Base-by-base conservation (phyloP, 768 basidiomycete species). In the Boletus reticulatus region DNA sequence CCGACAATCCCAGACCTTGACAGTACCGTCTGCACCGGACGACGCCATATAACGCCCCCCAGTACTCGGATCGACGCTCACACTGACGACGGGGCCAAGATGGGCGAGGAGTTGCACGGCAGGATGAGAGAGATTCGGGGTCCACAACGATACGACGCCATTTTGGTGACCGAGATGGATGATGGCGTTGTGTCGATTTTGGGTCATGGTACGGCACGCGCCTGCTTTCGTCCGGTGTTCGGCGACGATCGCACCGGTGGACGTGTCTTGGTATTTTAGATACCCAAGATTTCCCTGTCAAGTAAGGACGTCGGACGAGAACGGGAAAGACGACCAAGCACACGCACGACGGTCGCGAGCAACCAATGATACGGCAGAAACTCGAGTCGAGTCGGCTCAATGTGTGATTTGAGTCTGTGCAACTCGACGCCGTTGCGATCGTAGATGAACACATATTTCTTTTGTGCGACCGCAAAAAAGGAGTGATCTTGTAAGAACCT, bases 291-390 rank as follows among this genome's bases (percentile, higher is more conserved):
- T 90, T 8, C 94, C 92, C 92, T 85, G 56, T 42, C 13, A 36
- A 36, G 9, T 13, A 56, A 24, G 34, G 52, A 39, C 12, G 29
- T 48, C 19, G 38, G 29, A 29, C 9, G 29, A 29, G 29, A 29
- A 37, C 16, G 36, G 13, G 36, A 27, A 29, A 31, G 16, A 32
- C 17, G 27, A 52, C 51, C 12, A 37, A 37, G 46, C 52, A 13
- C 29, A 78, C 89, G 53, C 67, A 94, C 93, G 16, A 94, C 79
- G 57, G 84, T 87, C 12, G 84, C 92, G 4, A 99, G 81, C 11
- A 99, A 78, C 88, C 92, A 99, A 68, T 99, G 97, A 63, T 94
- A 98, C 0, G 93, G 94, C 8, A 99, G 79, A 68, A 93, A 98
- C 64, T 95, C 92, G 38, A 99, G 80, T 56, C 88, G 78, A 6